Evolutionary conservation across 306 rosid genomes (phyloP).

Genomic region (Prunus fruticosa): DNA sequence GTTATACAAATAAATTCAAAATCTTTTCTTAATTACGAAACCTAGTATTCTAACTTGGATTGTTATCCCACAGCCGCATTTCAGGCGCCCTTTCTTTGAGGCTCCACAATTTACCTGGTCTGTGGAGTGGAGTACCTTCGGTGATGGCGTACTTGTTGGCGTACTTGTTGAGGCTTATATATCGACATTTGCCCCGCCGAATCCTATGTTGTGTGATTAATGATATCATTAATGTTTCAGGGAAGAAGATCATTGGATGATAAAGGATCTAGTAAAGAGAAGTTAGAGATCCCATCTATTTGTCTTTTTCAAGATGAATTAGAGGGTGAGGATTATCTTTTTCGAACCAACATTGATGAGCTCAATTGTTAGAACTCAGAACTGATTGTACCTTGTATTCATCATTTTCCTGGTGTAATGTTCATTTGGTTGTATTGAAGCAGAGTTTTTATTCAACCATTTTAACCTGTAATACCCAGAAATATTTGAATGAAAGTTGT

Average conservation of each 20-base stretch:
- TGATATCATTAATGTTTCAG: slow-evolving; percentile 35
- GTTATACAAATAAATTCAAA: slow-evolving; percentile 34
- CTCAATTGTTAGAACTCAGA: slow-evolving; percentile 38
- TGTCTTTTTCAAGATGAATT: slow-evolving; percentile 74
- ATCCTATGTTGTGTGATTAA: slow-evolving; percentile 9
- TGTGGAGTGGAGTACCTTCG: slow-evolving; percentile 79
- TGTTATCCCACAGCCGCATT: slow-evolving; percentile 68
- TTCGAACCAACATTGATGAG: slow-evolving; percentile 69
- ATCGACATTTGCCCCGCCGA: not conserved
- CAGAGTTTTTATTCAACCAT: not conserved
- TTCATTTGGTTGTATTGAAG: slow-evolving; percentile 3
- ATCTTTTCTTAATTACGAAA: slow-evolving; percentile 5
- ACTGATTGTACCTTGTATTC: not conserved
- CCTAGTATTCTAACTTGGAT: slow-evolving; percentile 23
- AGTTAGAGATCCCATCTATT: slow-evolving; percentile 37
- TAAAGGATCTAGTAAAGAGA: slow-evolving; percentile 41
- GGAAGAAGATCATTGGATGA: slow-evolving; percentile 48
- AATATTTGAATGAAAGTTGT: not conserved
- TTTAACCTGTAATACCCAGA: not conserved
- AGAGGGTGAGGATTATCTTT: slow-evolving; percentile 77
- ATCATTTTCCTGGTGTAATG: not conserved
- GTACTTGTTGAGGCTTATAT: slow-evolving; percentile 2
- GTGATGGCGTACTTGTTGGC: slow-evolving; percentile 42
- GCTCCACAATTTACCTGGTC: slow-evolving; percentile 87
- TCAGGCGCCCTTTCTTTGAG: slow-evolving; percentile 77